Conservation (phyloP, 495 filamentous ascomycete genomes). For the Neurospora sp. region DNA sequence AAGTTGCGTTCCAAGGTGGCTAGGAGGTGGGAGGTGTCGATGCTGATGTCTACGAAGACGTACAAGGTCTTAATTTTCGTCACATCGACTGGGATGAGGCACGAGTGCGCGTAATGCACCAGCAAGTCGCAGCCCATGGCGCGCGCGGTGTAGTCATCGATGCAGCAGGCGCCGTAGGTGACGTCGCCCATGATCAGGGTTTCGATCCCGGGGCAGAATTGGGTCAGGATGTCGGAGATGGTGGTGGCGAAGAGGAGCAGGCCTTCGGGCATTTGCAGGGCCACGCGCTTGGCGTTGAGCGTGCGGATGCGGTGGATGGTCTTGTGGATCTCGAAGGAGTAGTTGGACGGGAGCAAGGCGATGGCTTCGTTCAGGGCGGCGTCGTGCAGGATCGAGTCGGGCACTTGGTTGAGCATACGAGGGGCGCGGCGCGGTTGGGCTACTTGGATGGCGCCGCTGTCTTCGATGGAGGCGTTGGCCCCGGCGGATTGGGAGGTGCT, state of each 20-base stretch:
- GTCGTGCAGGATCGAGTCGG: constrained; percentile 75
- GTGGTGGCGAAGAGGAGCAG: constrained; percentile 94
- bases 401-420: constrained; percentile 79
- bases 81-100: constrained; percentile 88
- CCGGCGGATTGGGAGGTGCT: neutral
- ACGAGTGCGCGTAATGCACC: constrained; percentile 95
- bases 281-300: constrained; percentile 64
- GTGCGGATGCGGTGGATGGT: constrained; percentile 90
- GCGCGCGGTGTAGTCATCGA: constrained; percentile 94
- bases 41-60: constrained; percentile 95
- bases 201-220: constrained; percentile 83
- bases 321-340: constrained; percentile 96
- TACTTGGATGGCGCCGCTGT: constrained; percentile 53
- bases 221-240: constrained; percentile 91
- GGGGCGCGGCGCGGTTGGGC: constrained; percentile 56
- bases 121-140: constrained; percentile 91
- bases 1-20: constrained; percentile 88
- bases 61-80: constrained; percentile 94
- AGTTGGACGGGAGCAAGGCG: constrained; percentile 78
- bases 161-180: constrained; percentile 97
- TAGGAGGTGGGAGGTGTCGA: constrained; percentile 79
- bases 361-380: constrained; percentile 84
- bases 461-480: constrained; percentile 42
- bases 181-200: constrained; percentile 99
- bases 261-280: constrained; percentile 93